Evolutionary conservation across 768 basidiomycete genomes (phyloP), one percentile per base, ranked within the genome.

Genomic region (Leucosporidium yakuticum): DNA sequence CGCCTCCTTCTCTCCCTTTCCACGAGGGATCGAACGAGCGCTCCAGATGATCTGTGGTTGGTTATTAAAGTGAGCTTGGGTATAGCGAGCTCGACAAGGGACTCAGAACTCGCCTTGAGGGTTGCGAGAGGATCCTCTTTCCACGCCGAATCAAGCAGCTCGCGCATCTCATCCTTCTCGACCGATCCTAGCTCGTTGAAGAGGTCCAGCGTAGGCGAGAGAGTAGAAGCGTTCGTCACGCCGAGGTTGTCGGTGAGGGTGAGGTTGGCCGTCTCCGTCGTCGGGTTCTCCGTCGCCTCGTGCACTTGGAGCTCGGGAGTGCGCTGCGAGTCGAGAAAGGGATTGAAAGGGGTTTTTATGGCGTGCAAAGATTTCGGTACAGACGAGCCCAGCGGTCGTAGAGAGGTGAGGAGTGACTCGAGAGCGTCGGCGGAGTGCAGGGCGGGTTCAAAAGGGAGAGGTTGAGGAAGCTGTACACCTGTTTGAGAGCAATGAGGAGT

Each of bases 11-110:
- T 62, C 67, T 12, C 76, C 76, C 60, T 76, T 76, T 0, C 76
- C 76, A n/a, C 75, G 69, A 47, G 74, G 70, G 34, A 76, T 76
- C 7, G 73, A 74, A 25, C 76, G n/a, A 8, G 70, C 68, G 29
- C 75, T 73, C 62, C 73, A 74, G 44, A 76, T 71, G 49, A 76
- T 62, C 31, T 44, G 39, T 44, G 17, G 39, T 15, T 8, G 14
- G 39, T 3, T 5, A 6, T 36, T 12, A 36, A 36, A 12, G 34
- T 36, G 34, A 36, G 34, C 34, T 36, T 6, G 34, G 6, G 5
- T 5, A 5, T 36, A 5, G 5, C 34, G 34, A 36, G 34, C 34
- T 36, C 6, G 6, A 36, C 12, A 12, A 12, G 6, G 5, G 12
- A 12, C 34, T 36, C 34, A 5, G 34, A 44, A 15, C 39, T 44